These are phyloP conservation scores for Leccinum variicolor DNA, from an alignment of 768 basidiomycete genomes.

Conservation along the genomic window DNA sequence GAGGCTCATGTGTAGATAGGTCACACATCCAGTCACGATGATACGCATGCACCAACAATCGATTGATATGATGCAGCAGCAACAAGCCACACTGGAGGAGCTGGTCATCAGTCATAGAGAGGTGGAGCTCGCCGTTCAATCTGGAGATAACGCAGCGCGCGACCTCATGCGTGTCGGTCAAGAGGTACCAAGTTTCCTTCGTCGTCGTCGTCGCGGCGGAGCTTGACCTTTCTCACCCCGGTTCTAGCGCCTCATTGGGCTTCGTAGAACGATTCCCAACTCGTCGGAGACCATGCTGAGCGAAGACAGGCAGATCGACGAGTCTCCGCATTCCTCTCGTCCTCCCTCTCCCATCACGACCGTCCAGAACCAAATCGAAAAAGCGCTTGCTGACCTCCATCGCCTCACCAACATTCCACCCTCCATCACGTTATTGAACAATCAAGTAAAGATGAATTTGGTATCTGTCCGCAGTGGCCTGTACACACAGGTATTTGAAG, in stretches of 20 bases:
- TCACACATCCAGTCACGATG: conserved; percentile 20
- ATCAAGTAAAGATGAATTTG: conserved; percentile 41
- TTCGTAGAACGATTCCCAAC: conserved; percentile 1
- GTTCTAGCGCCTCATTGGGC: conserved; percentile 22
- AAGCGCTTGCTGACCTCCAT: conserved; percentile 46
- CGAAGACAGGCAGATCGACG: conserved; percentile 17
- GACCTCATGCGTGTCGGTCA: conserved; percentile 54
- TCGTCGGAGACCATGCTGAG: conserved; percentile 16
- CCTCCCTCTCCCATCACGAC: conserved; percentile 23
- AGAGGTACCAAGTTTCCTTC: conserved; percentile 30
- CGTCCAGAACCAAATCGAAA: conserved; percentile 39
- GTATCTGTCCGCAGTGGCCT: conserved; percentile 47
- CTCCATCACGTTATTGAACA: conserved; percentile 48
- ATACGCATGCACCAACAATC: conserved; percentile 30
- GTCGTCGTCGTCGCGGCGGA: neutral
- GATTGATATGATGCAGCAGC: conserved; percentile 21
- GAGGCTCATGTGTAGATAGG: conserved; percentile 10
- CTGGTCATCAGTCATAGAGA: conserved; percentile 38
- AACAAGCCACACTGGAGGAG: conserved; percentile 36
- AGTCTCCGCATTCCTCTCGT: conserved; percentile 20
- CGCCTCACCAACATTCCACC: conserved; percentile 52
- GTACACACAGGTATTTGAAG: conserved; percentile 54
- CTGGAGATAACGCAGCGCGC: conserved; percentile 41
- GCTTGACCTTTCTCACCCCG: neutral
- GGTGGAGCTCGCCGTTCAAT: conserved; percentile 35